phyloP scores from a whole-genome alignment of 345 rosid genomes.

The Acer negundo region DNA sequence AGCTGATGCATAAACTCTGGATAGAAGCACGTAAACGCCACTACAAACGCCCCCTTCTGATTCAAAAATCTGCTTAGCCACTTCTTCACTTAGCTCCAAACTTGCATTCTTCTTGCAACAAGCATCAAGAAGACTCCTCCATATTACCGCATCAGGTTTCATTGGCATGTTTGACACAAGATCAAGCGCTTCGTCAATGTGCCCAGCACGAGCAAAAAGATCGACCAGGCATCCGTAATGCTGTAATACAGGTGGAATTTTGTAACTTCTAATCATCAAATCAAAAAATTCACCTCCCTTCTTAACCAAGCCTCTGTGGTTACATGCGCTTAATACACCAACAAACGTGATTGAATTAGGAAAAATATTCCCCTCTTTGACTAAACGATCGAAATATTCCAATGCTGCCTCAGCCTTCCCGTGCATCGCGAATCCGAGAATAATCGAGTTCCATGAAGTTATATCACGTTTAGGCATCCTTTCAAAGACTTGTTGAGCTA shows the following conservation, averaged over 20 bases:
- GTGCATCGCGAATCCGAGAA: conserved; percentile 76
- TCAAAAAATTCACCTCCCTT: conserved; percentile 60
- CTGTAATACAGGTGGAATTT: conserved; percentile 65
- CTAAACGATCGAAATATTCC: conserved; percentile 50
- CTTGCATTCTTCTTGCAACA: conserved; percentile 64
- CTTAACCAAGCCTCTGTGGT: conserved; percentile 63
- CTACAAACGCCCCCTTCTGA: conserved; percentile 44
- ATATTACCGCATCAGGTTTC: conserved; percentile 75
- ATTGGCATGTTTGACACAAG: conserved; percentile 61
- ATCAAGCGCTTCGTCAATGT: conserved; percentile 61
- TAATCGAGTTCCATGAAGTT: conserved; percentile 79
- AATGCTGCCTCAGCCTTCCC: conserved; percentile 57
- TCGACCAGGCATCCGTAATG: conserved; percentile 83
- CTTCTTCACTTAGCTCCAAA: conserved; percentile 62
- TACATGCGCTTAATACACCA: conserved; percentile 72
- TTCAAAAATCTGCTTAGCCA: conserved; percentile 55
- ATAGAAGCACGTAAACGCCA: conserved; percentile 72
- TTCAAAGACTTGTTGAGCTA: conserved; percentile 64
- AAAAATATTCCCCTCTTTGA: conserved; percentile 28
- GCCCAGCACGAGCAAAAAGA: conserved; percentile 76
- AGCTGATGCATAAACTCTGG: conserved; percentile 77
- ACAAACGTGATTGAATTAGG: conserved; percentile 71
- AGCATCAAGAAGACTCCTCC: conserved; percentile 92
- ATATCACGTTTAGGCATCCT: conserved; percentile 59
- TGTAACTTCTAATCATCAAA: conserved; percentile 58